Conservation (phyloP, 2,329 filamentous ascomycete species). For the Monosporascus sp. region DNA sequence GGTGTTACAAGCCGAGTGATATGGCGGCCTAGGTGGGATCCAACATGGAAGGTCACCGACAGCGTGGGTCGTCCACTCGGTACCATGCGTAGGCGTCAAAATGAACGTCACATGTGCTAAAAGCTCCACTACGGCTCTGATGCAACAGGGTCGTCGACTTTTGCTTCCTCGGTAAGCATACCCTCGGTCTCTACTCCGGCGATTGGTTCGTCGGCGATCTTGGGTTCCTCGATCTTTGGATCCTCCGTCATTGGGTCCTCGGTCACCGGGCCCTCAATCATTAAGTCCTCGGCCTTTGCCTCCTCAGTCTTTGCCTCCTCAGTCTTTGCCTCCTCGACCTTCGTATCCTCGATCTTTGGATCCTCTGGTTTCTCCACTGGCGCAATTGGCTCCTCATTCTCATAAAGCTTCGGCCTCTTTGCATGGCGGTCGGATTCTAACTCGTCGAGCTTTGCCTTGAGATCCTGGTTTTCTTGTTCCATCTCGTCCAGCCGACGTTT, state of each 20-base stretch:
- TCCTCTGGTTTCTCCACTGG: constrained; percentile 8
- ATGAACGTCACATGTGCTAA: background rate
- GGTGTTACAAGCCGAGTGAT: background rate
- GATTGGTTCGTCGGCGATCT: too few species aligned
- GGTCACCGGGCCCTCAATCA: background rate
- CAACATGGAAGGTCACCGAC: background rate
- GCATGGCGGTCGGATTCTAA: constrained; percentile 19
- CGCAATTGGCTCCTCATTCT: constrained; percentile 13
- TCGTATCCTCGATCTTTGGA: constrained; percentile 13
- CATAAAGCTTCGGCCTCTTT: constrained; percentile 20
- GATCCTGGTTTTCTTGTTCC: constrained; percentile 48
- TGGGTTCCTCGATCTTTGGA: background rate
- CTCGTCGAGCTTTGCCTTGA: constrained; percentile 22
- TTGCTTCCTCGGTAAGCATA: background rate
- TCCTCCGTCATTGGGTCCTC: background rate
- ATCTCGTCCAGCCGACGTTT: constrained; percentile 79
- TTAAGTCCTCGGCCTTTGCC: background rate
- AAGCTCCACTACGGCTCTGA: background rate
- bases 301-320: constrained; percentile 9
- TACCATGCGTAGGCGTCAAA: too few species aligned
- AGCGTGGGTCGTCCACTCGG: too few species aligned
- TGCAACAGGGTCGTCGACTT: background rate
- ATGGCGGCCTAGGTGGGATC: background rate
- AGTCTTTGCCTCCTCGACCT: constrained; percentile 17
- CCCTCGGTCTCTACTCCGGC: too few species aligned